Conservation (phyloP, 2,329 filamentous ascomycete species). For the Ascomycota sp. region DNA sequence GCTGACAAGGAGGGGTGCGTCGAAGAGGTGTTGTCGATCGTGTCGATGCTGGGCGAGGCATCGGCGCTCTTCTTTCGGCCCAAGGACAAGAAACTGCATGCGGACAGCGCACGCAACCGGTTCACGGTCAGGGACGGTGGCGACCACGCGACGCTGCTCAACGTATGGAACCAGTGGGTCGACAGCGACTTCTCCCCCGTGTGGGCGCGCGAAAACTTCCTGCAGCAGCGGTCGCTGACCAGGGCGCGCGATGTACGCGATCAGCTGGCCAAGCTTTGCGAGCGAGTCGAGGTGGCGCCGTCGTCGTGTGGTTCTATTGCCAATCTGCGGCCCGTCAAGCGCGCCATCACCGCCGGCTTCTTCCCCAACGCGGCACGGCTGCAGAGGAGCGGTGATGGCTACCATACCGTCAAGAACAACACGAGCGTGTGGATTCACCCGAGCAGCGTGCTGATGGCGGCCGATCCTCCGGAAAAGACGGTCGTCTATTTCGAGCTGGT, state of each 20-base stretch:
- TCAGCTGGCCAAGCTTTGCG: constrained; percentile 78
- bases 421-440: constrained; percentile 86
- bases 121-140: constrained; percentile 85
- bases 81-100: constrained; percentile 93
- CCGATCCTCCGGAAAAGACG: constrained; percentile 58
- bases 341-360: constrained; percentile 78
- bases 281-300: constrained; percentile 68
- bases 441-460: constrained; percentile 57
- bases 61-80: constrained; percentile 83
- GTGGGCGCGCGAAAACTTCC: constrained; percentile 82
- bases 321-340: constrained; percentile 60
- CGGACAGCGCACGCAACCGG: constrained; percentile 70
- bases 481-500: constrained; percentile 75
- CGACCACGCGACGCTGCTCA: constrained; percentile 72
- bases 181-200: constrained; percentile 75
- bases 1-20: constrained; percentile 84
- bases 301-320: constrained; percentile 47
- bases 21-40: constrained; percentile 77
- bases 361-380: constrained; percentile 81
- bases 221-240: constrained; percentile 78
- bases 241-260: constrained; percentile 82
- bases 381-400: constrained; percentile 66
- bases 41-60: constrained; percentile 83
- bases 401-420: constrained; percentile 80
- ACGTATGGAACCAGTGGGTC: constrained; percentile 91